Evolutionary conservation across 2,329 filamentous ascomycete genomes (phyloP), one percentile per base, ranked within the genome.

Genomic region (Fusarium buharicum): DNA sequence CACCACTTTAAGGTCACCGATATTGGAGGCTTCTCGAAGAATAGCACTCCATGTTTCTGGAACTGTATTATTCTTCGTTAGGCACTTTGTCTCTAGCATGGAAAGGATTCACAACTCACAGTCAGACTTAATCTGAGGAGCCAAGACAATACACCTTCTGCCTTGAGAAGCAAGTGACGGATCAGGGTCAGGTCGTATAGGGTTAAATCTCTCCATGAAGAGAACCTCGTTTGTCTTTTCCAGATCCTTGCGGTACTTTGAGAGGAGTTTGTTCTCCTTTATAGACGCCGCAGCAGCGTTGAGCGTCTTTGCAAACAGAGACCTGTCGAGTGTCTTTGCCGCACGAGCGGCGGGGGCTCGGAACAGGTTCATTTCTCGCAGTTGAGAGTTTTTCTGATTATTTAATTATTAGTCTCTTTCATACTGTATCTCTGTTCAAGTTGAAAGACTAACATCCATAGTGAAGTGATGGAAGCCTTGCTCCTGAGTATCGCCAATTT

Each of bases 211-310:
- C 9, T 90, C 88, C 51, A 88, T 75, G 2, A 76, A 70, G 16
- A 97, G 76, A 13, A 92, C 74, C 72, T 96, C 91, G 12, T 82
- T 82, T 56, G 84, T 88, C 64, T 82, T 83, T 24, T 85, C 78
- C 27, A 97, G 79, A 38, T 85, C 81, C 68, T 86, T 86, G 62
- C 91, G 85, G 73, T 91, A 88, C 63, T 82, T 84, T 20, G 89
- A 84, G 52, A 98, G 92, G 69, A 92, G 86, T 67, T 86, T 90
- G 59, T 85, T 85, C 72, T 95, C 90, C 64, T 86, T 84, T 39
- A 98, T 81, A 33, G 90, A 86, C 7, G 93, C 94, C 3, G 93
- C 93, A 9, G 92, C 86, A 20, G 94, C 81, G 20, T 89, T 87
- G 51, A 97, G 79, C 1, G 83, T 90, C 74, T 89, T 92, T 48